Conservation (phyloP, 176 grass and related monocot species). For the Bonia amplexicaulis region DNA sequence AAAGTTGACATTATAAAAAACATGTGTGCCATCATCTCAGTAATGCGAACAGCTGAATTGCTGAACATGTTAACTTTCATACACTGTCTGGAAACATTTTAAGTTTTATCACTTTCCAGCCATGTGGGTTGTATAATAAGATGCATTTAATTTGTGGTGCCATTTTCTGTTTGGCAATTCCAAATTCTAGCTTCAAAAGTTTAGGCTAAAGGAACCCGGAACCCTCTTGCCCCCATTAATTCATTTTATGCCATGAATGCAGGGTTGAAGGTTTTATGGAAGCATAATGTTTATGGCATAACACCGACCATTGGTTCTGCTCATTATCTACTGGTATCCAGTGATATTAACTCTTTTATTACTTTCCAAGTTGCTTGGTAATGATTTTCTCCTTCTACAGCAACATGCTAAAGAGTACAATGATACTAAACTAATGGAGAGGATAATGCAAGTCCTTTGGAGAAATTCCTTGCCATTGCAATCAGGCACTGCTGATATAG, state of each 20-base stretch:
- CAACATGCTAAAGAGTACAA: slow-evolving; percentile 77
- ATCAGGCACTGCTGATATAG: slow-evolving; percentile 82
- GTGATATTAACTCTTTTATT: slow-evolving; percentile 27
- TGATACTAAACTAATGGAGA: slow-evolving; percentile 68
- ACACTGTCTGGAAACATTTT: neutral
- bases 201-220: neutral
- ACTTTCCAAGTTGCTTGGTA: slow-evolving; percentile 24
- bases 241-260: slow-evolving; percentile 20
- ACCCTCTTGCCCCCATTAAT: neutral
- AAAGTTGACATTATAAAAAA: neutral
- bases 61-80: neutral
- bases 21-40: neutral
- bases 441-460: slow-evolving; percentile 47
- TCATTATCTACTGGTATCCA: slow-evolving; percentile 85
- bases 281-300: slow-evolving; percentile 94
- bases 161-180: neutral
- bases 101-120: neutral
- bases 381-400: slow-evolving; percentile 51
- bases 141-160: neutral
- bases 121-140: neutral
- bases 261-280: slow-evolving; percentile 84
- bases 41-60: neutral
- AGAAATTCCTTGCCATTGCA: slow-evolving; percentile 69
- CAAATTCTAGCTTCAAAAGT: neutral
- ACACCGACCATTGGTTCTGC: slow-evolving; percentile 93